phyloP scores from a whole-genome alignment of 2,329 filamentous ascomycete genomes.

The Fusarium praegraminearum region DNA sequence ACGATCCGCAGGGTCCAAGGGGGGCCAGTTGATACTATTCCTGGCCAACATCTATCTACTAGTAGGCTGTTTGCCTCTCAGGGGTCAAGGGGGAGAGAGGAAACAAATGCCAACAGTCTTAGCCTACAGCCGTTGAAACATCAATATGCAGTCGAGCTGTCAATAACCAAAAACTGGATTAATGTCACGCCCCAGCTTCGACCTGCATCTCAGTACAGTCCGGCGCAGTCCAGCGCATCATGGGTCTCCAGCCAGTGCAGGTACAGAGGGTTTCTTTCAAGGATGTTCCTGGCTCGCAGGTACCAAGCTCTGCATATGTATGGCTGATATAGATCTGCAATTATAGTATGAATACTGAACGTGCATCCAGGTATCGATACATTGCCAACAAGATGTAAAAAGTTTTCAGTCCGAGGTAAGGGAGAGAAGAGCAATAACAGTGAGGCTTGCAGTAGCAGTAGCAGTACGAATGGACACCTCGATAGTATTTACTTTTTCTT shows the following conservation, averaged over 20 bases:
- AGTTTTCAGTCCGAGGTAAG: constrained; percentile 18
- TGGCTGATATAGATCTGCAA: constrained; percentile 1
- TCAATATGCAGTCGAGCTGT: not conserved
- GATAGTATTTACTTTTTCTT: constrained; percentile 12
- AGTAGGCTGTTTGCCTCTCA: not conserved
- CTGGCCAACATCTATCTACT: not conserved
- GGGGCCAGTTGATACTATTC: constrained; percentile 15
- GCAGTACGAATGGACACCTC: constrained; percentile 3
- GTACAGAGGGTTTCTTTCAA: constrained; percentile 26
- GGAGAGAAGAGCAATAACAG: constrained; percentile 9
- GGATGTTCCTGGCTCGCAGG: constrained; percentile 28
- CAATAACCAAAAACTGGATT: not conserved
- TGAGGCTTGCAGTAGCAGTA: not conserved
- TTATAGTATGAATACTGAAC: constrained; percentile 6
- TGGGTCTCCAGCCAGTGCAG: constrained; percentile 33
- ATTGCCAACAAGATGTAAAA: constrained; percentile 6
- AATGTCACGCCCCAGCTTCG: constrained; percentile 1
- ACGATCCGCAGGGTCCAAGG: constrained; percentile 26
- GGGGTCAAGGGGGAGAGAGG: not conserved
- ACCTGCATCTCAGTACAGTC: constrained; percentile 20
- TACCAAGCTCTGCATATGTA: constrained; percentile 11
- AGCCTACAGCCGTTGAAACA: constrained; percentile 9
- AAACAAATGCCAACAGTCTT: constrained; percentile 4
- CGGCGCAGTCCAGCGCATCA: constrained; percentile 31
- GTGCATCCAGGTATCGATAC: constrained; percentile 5